These are phyloP conservation scores for Ulota crispa DNA, from an alignment of 225 moss, liverwort and hornwort species.

Conservation along the genomic window DNA sequence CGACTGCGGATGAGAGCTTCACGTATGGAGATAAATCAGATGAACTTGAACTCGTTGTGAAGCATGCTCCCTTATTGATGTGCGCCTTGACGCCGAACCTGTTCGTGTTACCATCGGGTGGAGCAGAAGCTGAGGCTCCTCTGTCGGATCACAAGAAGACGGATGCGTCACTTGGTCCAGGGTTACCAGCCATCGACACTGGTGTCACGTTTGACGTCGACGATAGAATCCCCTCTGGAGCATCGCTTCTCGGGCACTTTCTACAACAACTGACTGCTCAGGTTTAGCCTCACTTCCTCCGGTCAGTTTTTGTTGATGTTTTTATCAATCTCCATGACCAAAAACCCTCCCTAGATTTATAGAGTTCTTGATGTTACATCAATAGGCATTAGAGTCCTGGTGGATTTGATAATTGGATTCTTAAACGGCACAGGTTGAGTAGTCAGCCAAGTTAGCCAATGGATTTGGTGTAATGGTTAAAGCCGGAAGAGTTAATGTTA, in stretches of 20 bases:
- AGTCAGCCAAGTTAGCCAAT: too few relatives aligned
- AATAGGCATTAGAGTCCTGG: too few relatives aligned
- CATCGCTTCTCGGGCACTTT: slow-evolving; percentile 83
- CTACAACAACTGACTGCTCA: slow-evolving; percentile 75
- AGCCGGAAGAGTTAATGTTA: not conserved
- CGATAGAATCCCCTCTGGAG: slow-evolving; percentile 78
- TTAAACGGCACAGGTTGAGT: too few relatives aligned
- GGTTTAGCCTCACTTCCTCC: slow-evolving; percentile 40
- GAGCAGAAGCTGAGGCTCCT: slow-evolving; percentile 77
- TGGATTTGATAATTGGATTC: not conserved
- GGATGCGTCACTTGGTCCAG: slow-evolving; percentile 64
- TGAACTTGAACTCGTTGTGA: slow-evolving; percentile 55
- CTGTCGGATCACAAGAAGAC: slow-evolving; percentile 66
- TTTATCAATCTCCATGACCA: not conserved
- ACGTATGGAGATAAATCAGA: slow-evolving; percentile 35
- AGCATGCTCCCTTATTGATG: slow-evolving; percentile 75
- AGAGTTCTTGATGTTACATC: not conserved
- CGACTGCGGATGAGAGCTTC: slow-evolving; percentile 17
- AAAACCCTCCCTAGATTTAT: not conserved
- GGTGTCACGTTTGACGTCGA: slow-evolving; percentile 65
- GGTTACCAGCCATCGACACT: slow-evolving; percentile 77
- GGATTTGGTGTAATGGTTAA: too few relatives aligned
- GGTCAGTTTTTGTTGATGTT: slow-evolving; percentile 12
- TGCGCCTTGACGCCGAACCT: slow-evolving; percentile 77
- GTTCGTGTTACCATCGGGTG: slow-evolving; percentile 85